Evolutionary conservation across 2,329 filamentous ascomycete genomes (phyloP).

Genomic region (Aurifilum marmelostoma): DNA sequence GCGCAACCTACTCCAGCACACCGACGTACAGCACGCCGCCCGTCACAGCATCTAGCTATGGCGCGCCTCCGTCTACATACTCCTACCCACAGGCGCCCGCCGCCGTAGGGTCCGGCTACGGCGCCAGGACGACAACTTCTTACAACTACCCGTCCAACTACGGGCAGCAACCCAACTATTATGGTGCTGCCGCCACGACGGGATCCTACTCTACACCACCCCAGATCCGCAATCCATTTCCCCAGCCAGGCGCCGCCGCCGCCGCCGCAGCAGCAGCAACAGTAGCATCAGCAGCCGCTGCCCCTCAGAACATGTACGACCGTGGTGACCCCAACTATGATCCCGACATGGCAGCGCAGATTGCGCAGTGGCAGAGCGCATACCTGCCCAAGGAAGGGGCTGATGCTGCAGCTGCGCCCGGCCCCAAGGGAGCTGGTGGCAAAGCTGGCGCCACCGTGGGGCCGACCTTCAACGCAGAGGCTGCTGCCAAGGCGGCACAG

Average conservation of each 20-base stretch:
- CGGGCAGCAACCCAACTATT: slow-evolving; percentile 45
- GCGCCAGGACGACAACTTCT: slow-evolving; percentile 32
- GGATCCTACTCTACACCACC: slow-evolving; percentile 58
- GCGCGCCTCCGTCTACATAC: slow-evolving; percentile 38
- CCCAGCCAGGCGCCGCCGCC: slow-evolving; percentile 55
- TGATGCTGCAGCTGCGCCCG: slow-evolving; percentile 34
- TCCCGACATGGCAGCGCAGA: slow-evolving; percentile 85
- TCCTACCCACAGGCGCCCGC: slow-evolving; percentile 36
- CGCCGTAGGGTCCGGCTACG: slow-evolving; percentile 42
- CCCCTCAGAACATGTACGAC: slow-evolving; percentile 32
- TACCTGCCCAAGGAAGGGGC: slow-evolving; percentile 69
- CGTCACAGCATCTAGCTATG: slow-evolving; percentile 47
- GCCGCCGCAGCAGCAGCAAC: slow-evolving; percentile 36
- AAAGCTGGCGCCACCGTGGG: slow-evolving; percentile 36
- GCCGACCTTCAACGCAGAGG: slow-evolving; percentile 38
- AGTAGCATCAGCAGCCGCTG: slow-evolving; percentile 37
- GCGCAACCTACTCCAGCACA: slow-evolving; percentile 40
- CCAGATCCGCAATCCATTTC: slow-evolving; percentile 82
- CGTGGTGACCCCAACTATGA: slow-evolving; percentile 56
- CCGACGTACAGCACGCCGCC: slow-evolving; percentile 42
- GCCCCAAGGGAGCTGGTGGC: slow-evolving; percentile 33
- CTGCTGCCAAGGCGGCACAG: slow-evolving; percentile 43
- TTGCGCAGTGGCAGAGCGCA: slow-evolving; percentile 93
- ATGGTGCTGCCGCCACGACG: slow-evolving; percentile 39
- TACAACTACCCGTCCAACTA: slow-evolving; percentile 34